Evolutionary conservation across 306 rosid genomes (phyloP).

Genomic region (Coriaria nepalensis): DNA sequence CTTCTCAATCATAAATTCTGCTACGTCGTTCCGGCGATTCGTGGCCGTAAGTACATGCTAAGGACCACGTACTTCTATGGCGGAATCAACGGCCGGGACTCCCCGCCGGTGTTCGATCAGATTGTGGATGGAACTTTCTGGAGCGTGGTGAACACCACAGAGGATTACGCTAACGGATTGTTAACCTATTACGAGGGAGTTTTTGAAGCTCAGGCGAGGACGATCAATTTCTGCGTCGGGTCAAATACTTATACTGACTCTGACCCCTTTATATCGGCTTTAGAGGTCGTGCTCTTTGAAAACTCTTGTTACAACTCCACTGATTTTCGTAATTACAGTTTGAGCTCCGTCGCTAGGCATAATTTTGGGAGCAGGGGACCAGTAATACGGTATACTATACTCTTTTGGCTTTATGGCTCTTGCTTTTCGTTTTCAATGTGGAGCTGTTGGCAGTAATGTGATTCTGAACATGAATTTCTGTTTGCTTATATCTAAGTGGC

Average conservation of each 20-base stretch:
- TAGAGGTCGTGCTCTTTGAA: constrained; percentile 48
- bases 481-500: too few species aligned
- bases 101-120: constrained; percentile 83
- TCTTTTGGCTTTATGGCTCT: neutral
- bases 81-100: constrained; percentile 33
- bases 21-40: constrained; percentile 41
- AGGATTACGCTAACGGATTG: constrained; percentile 27
- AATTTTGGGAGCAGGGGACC: constrained; percentile 61
- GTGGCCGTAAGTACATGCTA: constrained; percentile 43
- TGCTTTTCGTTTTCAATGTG: neutral
- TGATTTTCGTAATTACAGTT: constrained; percentile 30
- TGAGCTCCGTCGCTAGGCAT: constrained; percentile 43
- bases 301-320: constrained; percentile 62
- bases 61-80: constrained; percentile 72
- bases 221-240: constrained; percentile 60
- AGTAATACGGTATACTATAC: constrained; percentile 33
- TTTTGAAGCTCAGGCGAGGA: constrained; percentile 47
- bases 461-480: too few species aligned
- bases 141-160: constrained; percentile 66
- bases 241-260: constrained; percentile 54
- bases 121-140: constrained; percentile 78
- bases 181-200: constrained; percentile 55
- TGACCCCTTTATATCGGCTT: constrained; percentile 77
- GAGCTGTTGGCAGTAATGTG: too few species aligned
- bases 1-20: constrained; percentile 36